phyloP scores from a whole-genome alignment of 371 early-diverging fungal species.

The Mucor sp. region DNA sequence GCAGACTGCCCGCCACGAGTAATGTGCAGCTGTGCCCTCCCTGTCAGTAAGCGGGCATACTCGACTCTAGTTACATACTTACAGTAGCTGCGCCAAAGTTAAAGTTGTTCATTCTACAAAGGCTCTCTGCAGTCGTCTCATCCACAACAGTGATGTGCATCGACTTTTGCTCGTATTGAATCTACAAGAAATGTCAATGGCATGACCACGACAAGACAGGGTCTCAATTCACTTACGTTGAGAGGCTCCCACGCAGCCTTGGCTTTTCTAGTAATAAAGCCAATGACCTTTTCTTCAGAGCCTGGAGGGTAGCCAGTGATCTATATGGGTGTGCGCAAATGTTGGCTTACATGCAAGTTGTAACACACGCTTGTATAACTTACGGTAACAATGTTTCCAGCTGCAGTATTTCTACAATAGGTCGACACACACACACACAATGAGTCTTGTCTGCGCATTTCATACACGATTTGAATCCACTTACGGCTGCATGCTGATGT shows the following conservation, averaged over 20 bases:
- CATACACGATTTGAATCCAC: background rate
- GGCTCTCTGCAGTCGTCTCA: slow-evolving; percentile 17
- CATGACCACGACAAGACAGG: background rate
- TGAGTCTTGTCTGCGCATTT: background rate
- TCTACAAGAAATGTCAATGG: background rate
- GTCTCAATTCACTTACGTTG: slow-evolving; percentile 21
- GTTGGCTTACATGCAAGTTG: background rate
- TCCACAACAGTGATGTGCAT: slow-evolving; percentile 32
- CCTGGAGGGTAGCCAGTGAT: slow-evolving; percentile 38
- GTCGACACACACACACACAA: background rate
- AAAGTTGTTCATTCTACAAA: slow-evolving; percentile 34
- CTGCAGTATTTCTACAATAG: slow-evolving; percentile 8
- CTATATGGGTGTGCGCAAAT: slow-evolving; percentile 12
- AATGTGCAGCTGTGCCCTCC: background rate
- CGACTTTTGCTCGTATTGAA: slow-evolving; percentile 13
- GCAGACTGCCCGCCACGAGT: background rate
- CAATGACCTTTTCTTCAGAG: slow-evolving; percentile 34
- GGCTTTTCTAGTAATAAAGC: slow-evolving; percentile 40
- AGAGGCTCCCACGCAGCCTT: slow-evolving; percentile 40
- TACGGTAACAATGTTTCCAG: slow-evolving; percentile 23
- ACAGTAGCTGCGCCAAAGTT: slow-evolving; percentile 24
- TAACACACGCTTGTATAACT: background rate
- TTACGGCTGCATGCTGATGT: slow-evolving; percentile 40
- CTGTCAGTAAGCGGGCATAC: too few relatives aligned
- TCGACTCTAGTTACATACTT: too few relatives aligned